These are phyloP conservation scores for Daldinia loculata DNA, from an alignment of 495 filamentous ascomycete genomes.

Conservation along the genomic window DNA sequence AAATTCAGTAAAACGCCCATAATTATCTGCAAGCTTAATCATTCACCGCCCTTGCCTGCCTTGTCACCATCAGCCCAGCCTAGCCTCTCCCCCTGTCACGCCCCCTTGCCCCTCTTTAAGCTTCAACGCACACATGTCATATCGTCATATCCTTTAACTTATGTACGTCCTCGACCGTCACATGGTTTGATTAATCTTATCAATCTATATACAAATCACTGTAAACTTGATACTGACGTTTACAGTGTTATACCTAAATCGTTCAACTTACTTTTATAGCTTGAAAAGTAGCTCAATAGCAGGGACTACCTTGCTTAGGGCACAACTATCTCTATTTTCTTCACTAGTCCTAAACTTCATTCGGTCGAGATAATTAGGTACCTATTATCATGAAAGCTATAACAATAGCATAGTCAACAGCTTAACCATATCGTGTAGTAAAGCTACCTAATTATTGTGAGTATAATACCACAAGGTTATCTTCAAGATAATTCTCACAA, in stretches of 20 bases:
- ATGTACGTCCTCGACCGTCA: neutral
- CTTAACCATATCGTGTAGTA: neutral
- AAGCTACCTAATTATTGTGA: neutral
- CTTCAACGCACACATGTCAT: neutral
- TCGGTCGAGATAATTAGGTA: neutral
- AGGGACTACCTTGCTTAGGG: neutral
- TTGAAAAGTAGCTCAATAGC: neutral
- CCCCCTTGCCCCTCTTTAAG: neutral
- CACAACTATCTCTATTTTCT: neutral
- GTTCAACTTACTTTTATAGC: too few species aligned
- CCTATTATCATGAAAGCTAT: neutral
- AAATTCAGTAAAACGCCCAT: neutral
- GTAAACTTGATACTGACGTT: too few species aligned
- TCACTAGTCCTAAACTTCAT: neutral
- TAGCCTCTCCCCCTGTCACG: neutral
- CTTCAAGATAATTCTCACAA: neutral
- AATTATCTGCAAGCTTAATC: constrained; percentile 10
- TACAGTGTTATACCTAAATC: neutral
- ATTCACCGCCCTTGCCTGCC: constrained; percentile 41
- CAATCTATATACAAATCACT: neutral
- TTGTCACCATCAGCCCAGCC: constrained; percentile 29
- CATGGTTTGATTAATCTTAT: neutral
- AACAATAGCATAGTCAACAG: too few species aligned
- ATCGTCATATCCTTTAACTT: constrained; percentile 6
- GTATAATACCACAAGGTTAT: neutral